phyloP scores from a whole-genome alignment of 208 protist species.

The Acanthamoeba castellanii region DNA sequence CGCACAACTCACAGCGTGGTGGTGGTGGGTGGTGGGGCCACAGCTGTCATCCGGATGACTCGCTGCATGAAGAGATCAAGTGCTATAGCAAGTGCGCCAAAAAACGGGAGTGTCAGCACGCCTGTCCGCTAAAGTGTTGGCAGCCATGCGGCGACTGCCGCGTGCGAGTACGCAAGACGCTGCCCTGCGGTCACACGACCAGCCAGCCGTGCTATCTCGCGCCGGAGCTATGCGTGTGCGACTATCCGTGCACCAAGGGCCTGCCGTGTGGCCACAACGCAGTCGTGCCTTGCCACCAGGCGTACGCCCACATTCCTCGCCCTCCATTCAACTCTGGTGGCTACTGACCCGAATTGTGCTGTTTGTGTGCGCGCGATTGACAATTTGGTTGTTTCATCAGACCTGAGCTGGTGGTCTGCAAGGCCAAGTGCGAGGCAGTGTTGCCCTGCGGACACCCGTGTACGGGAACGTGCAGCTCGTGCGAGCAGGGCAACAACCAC shows the following conservation, averaged over 20 bases:
- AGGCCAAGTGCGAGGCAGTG: conserved; percentile 58
- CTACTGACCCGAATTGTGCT: neutral
- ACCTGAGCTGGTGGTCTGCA: conserved; percentile 34
- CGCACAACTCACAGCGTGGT: neutral
- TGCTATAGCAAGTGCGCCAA: conserved; percentile 70
- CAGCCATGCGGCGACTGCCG: conserved; percentile 49
- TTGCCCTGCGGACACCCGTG: conserved; percentile 79
- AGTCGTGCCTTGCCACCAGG: neutral
- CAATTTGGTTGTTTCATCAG: neutral
- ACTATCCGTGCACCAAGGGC: neutral
- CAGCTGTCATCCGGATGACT: conserved; percentile 74
- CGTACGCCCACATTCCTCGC: neutral
- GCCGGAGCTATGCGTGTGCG: neutral
- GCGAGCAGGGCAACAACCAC: neutral
- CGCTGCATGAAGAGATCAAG: conserved; percentile 47
- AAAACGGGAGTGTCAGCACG: conserved; percentile 71
- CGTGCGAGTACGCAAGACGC: neutral
- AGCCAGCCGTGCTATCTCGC: neutral
- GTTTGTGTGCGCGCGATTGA: neutral
- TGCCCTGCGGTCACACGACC: conserved; percentile 57
- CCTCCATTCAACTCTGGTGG: neutral
- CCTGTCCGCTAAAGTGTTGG: conserved; percentile 66
- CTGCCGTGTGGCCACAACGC: conserved; percentile 74
- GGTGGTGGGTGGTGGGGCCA: neutral
- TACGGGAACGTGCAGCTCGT: neutral